Percentiles rank a stretch among this genome's conserved stretches.
Conservation (phyloP, 2,329 filamentous ascomycete genomes). For the Cryphonectria japonica region DNA sequence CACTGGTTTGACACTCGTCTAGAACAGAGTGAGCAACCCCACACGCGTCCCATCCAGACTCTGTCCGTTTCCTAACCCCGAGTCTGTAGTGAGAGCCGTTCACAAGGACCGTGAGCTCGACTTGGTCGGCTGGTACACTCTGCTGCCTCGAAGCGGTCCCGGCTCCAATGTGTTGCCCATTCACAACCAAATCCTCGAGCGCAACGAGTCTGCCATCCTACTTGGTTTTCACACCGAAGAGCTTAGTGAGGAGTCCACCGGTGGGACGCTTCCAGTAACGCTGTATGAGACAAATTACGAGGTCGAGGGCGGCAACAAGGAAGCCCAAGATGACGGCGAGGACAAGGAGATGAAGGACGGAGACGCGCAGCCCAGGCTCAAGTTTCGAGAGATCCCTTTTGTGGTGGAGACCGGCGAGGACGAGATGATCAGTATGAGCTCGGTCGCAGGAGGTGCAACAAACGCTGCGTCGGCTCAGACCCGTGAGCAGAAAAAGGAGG, state of each 20-base stretch:
- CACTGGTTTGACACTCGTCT: constrained; percentile 78
- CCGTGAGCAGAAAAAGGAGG: constrained; percentile 47
- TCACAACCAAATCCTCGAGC: constrained; percentile 75
- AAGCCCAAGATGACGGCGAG: constrained; percentile 54
- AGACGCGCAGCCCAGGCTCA: constrained; percentile 61
- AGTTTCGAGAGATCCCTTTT: constrained; percentile 83
- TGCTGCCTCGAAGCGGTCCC: constrained; percentile 75
- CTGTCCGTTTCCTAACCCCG: constrained; percentile 8
- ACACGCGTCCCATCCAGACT: constrained; percentile 25
- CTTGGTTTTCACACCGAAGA: constrained; percentile 81
- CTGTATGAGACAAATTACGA: constrained; percentile 88
- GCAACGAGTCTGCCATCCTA: constrained; percentile 86
- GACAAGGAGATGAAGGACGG: constrained; percentile 75
- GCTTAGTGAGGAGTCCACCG: constrained; percentile 56
- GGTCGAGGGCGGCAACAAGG: constrained; percentile 58
- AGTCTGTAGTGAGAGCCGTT: constrained; percentile 74
- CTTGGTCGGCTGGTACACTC: constrained; percentile 90
- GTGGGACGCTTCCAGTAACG: constrained; percentile 84
- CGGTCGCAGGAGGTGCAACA: constrained; percentile 81
- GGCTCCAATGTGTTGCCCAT: constrained; percentile 69
- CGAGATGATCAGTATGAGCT: constrained; percentile 97
- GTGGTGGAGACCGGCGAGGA: constrained; percentile 92
- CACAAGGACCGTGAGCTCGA: constrained; percentile 83
- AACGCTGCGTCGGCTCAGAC: constrained; percentile 68
- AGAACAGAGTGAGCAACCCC: constrained; percentile 73